phyloP scores from a whole-genome alignment of 495 filamentous ascomycete genomes.

The Massariosphaeria phaeospora region DNA sequence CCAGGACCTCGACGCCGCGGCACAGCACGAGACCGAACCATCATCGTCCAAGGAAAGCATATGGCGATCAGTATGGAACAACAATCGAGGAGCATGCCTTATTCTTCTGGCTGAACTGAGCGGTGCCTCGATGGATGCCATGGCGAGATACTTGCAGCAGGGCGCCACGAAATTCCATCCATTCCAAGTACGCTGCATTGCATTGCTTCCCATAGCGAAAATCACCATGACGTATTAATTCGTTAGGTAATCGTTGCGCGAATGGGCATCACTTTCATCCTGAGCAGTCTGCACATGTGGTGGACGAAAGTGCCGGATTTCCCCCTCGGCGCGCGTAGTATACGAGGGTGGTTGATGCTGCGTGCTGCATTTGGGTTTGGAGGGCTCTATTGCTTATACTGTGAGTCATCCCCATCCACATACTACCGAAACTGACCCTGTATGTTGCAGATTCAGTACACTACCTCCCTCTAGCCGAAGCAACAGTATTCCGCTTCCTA shows the following conservation, averaged over 20 bases:
- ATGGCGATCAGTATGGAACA: background rate
- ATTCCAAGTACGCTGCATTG: background rate
- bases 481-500: conserved; percentile 11
- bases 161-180: conserved; percentile 1
- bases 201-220: background rate
- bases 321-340: background rate
- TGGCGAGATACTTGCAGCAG: background rate
- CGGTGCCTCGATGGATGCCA: background rate
- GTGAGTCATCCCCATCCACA: background rate
- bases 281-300: conserved; percentile 5
- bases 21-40: background rate
- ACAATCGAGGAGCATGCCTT: background rate
- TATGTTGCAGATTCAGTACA: conserved; percentile 4
- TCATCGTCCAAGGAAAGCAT: background rate
- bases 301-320: conserved; percentile 3
- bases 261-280: background rate
- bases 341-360: conserved; percentile 1
- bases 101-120: background rate
- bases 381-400: conserved; percentile 8
- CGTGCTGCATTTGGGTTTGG: background rate
- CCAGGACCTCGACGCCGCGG: background rate
- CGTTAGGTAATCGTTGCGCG: background rate
- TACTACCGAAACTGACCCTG: background rate
- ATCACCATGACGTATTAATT: background rate
- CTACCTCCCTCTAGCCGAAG: conserved; percentile 1